These are phyloP conservation scores for Pyrenochaeta sp. DNA, from an alignment of 2,329 filamentous ascomycete genomes.

Conservation along the genomic window DNA sequence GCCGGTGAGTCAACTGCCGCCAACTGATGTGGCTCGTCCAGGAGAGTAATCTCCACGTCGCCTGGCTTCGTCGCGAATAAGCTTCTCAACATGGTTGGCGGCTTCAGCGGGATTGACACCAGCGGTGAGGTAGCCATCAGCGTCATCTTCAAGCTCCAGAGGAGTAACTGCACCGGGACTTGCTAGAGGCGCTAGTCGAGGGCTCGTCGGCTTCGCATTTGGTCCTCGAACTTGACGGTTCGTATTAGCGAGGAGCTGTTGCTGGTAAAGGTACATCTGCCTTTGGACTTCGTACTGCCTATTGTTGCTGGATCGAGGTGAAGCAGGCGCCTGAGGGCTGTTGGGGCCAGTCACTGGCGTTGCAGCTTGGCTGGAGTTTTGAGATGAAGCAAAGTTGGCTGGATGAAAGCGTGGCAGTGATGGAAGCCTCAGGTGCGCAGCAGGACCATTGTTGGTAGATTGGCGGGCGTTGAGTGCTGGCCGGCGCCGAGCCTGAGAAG, in stretches of 20 bases:
- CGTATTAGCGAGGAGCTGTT: slow-evolving; percentile 52
- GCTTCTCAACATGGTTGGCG: slow-evolving; percentile 54
- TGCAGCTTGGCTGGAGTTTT: slow-evolving; percentile 47
- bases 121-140: slow-evolving; percentile 57
- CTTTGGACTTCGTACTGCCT: slow-evolving; percentile 59
- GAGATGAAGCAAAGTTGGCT: slow-evolving; percentile 57
- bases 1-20: slow-evolving; percentile 43
- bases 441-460: slow-evolving; percentile 44
- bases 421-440: slow-evolving; percentile 55
- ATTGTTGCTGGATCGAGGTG: slow-evolving; percentile 52
- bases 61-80: slow-evolving; percentile 56
- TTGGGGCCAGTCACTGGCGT: slow-evolving; percentile 50
- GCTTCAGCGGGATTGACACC: slow-evolving; percentile 52
- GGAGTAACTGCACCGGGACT: slow-evolving; percentile 63
- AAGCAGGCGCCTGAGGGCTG: slow-evolving; percentile 54
- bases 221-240: slow-evolving; percentile 33
- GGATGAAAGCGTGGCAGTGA: slow-evolving; percentile 62
- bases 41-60: slow-evolving; percentile 48
- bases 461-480: slow-evolving; percentile 44
- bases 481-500: slow-evolving; percentile 45
- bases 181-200: slow-evolving; percentile 58
- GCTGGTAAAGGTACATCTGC: slow-evolving; percentile 59
- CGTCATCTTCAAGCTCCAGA: slow-evolving; percentile 56
- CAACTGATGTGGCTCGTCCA: slow-evolving; percentile 37
- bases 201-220: slow-evolving; percentile 54